These are phyloP conservation scores for Hibiscus mutabilis DNA, from an alignment of 345 rosid genomes.

Conservation along the genomic window DNA sequence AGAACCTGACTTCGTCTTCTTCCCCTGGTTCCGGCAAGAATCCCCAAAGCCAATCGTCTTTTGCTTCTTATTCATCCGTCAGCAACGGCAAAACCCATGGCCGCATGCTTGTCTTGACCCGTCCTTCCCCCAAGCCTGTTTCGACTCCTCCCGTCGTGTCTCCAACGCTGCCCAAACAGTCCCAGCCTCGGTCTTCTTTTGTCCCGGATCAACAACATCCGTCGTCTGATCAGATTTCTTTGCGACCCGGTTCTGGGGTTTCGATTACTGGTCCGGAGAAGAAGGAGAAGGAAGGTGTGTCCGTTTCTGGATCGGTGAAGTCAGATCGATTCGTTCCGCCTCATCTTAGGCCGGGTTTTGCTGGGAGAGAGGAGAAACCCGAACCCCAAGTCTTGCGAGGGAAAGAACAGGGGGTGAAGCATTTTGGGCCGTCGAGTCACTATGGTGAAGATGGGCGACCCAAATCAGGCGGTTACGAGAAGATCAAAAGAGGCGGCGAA, in stretches of 20 bases:
- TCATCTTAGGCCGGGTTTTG: constrained; percentile 88
- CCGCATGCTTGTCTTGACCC: constrained; percentile 88
- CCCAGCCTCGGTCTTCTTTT: neutral
- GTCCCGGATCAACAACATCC: constrained; percentile 19
- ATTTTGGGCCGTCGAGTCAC: constrained; percentile 29
- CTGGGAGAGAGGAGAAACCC: constrained; percentile 53
- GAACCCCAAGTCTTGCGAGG: constrained; percentile 23
- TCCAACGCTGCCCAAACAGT: constrained; percentile 18
- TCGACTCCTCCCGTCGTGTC: constrained; percentile 15
- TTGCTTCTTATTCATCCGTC: constrained; percentile 39
- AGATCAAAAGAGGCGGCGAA: constrained; percentile 32
- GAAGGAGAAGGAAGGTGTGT: constrained; percentile 18
- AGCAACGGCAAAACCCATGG: constrained; percentile 43
- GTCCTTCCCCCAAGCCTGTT: constrained; percentile 50
- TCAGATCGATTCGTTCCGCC: constrained; percentile 72
- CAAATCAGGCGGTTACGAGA: constrained; percentile 62
- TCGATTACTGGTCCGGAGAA: constrained; percentile 26
- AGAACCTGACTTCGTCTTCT: constrained; percentile 25
- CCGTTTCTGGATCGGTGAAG: constrained; percentile 30
- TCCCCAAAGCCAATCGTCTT: constrained; percentile 23
- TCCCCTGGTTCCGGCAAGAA: neutral
- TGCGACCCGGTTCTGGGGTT: constrained; percentile 47
- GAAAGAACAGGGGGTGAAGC: constrained; percentile 23
- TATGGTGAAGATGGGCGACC: constrained; percentile 60
- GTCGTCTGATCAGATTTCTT: constrained; percentile 43